These are phyloP conservation scores for Gaertneriomyces sp. DNA, from an alignment of 192 early-diverging fungal species.

Conservation along the genomic window DNA sequence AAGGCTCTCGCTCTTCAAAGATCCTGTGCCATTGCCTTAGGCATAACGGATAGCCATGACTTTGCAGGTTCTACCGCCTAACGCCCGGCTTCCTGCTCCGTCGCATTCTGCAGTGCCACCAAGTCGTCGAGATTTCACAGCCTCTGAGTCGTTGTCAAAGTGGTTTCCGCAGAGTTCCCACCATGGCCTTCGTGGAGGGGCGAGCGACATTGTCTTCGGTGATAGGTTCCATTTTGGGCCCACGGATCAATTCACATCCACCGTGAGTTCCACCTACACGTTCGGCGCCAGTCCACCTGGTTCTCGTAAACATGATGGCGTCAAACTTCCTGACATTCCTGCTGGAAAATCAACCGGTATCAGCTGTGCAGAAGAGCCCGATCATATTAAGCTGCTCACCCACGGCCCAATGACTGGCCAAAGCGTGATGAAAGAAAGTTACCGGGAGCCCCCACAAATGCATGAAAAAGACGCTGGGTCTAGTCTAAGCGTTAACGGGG, in stretches of 20 bases:
- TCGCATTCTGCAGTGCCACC: no score
- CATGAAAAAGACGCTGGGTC: conserved; percentile 17
- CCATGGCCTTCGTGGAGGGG: conserved; percentile 17
- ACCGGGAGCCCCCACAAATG: background rate
- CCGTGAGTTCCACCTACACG: conserved; percentile 31
- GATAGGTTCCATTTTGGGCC: conserved; percentile 20
- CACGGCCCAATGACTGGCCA: no score
- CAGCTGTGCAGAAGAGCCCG: conserved; percentile 11
- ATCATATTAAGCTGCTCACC: background rate
- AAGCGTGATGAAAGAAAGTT: no score
- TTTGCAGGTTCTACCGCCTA: no score
- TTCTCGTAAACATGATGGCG: background rate
- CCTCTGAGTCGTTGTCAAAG: no score
- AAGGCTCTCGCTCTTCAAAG: no score
- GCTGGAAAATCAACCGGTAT: conserved; percentile 41
- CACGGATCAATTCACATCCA: conserved; percentile 24
- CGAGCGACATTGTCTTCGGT: conserved; percentile 47
- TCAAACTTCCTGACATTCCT: background rate
- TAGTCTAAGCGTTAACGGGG: background rate
- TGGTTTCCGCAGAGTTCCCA: no score
- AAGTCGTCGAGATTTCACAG: no score
- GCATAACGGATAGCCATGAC: no score
- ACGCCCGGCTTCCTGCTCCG: no score
- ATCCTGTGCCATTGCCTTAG: no score
- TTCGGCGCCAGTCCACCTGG: conserved; percentile 6